phyloP scores from a whole-genome alignment of 306 rosid species.

The Malus sieversii region DNA sequence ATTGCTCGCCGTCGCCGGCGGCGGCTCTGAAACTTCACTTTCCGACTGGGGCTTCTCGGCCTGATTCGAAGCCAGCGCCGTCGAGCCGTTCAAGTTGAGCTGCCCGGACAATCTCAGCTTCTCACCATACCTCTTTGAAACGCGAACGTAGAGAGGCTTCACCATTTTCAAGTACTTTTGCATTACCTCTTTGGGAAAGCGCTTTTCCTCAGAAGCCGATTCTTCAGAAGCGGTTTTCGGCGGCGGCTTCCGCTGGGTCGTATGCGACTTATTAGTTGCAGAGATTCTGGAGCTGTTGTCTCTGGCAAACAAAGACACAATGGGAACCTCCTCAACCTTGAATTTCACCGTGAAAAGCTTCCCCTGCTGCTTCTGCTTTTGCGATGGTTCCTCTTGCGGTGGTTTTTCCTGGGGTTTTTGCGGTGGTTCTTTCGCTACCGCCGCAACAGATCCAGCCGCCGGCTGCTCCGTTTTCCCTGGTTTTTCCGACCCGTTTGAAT shows the following conservation, averaged over 20 bases:
- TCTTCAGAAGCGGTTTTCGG: constrained; percentile 32
- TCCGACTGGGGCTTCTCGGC: constrained; percentile 25
- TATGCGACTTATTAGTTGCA: constrained; percentile 20
- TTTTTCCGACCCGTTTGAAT: constrained; percentile 10
- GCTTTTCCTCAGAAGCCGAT: constrained; percentile 49
- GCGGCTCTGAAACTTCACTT: constrained; percentile 17
- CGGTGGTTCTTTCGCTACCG: constrained; percentile 7
- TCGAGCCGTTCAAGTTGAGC: constrained; percentile 21
- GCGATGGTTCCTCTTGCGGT: background rate
- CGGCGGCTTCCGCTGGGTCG: constrained; percentile 20
- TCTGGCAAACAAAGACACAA: constrained; percentile 70
- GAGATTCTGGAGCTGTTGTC: constrained; percentile 59
- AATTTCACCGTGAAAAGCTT: constrained; percentile 68
- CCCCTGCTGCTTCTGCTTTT: constrained; percentile 14
- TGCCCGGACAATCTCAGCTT: constrained; percentile 49
- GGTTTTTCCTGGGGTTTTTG: constrained; percentile 6
- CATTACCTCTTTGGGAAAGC: constrained; percentile 75
- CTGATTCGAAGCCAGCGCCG: background rate
- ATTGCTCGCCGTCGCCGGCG: constrained; percentile 4
- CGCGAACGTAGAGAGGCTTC: constrained; percentile 79
- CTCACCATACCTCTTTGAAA: constrained; percentile 67
- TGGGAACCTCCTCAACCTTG: constrained; percentile 81
- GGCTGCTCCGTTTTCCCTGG: constrained; percentile 23
- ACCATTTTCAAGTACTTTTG: constrained; percentile 78
- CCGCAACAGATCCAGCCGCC: constrained; percentile 10